Base-by-base conservation (phyloP, 306 rosid species). In the cucumber (Cucumis sativus) region DNA sequence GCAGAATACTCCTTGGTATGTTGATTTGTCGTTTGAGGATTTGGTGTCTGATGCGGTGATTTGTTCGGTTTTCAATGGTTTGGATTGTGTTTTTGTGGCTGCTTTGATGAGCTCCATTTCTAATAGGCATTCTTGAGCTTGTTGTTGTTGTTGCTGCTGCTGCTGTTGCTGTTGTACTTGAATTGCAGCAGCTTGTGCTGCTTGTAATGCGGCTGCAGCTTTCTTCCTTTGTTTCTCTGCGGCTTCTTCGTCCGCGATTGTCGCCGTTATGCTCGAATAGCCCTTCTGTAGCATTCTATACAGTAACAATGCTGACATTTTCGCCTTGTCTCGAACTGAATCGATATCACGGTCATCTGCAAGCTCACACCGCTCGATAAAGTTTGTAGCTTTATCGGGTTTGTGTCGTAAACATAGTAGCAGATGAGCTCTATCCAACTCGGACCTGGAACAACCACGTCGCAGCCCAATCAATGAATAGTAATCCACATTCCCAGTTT, bases 221-320 rank as follows among this genome's bases (percentile, higher is more conserved):
- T 77, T 96, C 84, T 83, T 89, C 74, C 92, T 87, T 77, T 87
- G 97, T 30, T 86, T 89, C 83, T 90, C 96, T 1, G 89, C 90
- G 3, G 89, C 91, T 78, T 92, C 99, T 47, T 96, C 98, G 7
- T 91, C 93, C 70, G 80, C 65, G 7, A 96, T 85, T 4, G 80
- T 80, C 11, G 81, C 10, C 93, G 87, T 91, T 51, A 96, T 85
- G 58, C 81, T 88, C 0, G 92, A 82, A 79, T 92, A 87, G 35
- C 97, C 99, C 84, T 88, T 96, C 79, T 96, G 99, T 81, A 96
- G 86, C 89, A 96, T 81, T 83, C 97, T 84, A 77, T 88, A 92
- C 4, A 96, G 85, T 80, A 96, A 79, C 81, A 96, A 45, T 4
- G 96, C 83, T 0, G 96, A 89, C 92, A 96, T 88, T 79, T 86